A percentile compares a stretch with the other conserved stretches of the same genome.
Conservation (phyloP, 176 grass and related monocot genomes). For the Guadua angustifolia region DNA sequence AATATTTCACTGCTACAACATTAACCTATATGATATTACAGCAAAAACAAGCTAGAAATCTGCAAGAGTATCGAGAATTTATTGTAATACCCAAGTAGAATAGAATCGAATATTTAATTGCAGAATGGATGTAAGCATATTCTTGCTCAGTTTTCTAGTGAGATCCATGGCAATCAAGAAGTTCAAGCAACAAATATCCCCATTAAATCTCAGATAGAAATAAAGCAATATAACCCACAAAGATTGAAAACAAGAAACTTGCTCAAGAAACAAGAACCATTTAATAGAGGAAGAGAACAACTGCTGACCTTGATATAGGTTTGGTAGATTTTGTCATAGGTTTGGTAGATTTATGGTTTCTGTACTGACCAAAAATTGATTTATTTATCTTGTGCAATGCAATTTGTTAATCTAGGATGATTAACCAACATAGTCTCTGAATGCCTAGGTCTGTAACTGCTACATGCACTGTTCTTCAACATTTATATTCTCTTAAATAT, state of each 20-base stretch:
- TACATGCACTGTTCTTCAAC: too few relatives aligned
- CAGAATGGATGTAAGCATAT: conserved; percentile 12
- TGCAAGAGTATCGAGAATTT: conserved; percentile 23
- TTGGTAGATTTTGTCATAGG: too few relatives aligned
- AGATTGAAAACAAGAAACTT: neutral
- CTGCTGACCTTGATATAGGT: conserved; percentile 47
- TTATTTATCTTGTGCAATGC: too few relatives aligned
- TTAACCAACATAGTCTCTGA: too few relatives aligned
- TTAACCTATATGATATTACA: neutral
- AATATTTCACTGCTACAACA: neutral
- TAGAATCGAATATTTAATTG: neutral
- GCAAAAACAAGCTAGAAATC: conserved; percentile 29
- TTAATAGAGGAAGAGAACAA: neutral
- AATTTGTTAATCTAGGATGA: too few relatives aligned
- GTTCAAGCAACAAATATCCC: conserved; percentile 15
- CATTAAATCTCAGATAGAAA: conserved; percentile 22
- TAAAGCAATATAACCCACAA: neutral
- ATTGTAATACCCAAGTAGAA: neutral
- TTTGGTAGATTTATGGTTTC: too few relatives aligned
- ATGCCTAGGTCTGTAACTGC: too few relatives aligned
- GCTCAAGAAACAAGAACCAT: neutral
- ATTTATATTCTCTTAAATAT: too few relatives aligned
- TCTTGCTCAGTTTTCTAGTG: neutral
- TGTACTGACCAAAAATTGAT: too few relatives aligned
- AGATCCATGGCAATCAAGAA: conserved; percentile 36